A percentile compares a stretch with the other conserved stretches of the same genome.
Evolutionary conservation across 306 rosid genomes (phyloP).

Genomic region (Quercus berberidifolia): DNA sequence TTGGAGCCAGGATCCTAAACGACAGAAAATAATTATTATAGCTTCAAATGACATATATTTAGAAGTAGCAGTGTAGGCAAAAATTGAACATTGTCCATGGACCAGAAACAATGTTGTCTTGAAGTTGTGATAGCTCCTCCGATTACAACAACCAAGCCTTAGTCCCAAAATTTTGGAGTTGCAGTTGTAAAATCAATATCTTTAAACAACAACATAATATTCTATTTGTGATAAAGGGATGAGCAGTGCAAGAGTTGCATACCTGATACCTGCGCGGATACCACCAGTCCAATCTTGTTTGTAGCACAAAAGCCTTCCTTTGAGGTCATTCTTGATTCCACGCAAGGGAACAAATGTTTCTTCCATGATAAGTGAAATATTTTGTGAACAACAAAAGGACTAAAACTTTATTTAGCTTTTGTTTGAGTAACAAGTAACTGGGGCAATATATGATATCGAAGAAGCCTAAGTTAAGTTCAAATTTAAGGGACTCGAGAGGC

Average conservation of each 20-base stretch:
- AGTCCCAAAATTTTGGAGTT: neutral
- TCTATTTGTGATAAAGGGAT: neutral
- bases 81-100: neutral
- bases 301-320: conserved; percentile 80
- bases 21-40: conserved; percentile 14
- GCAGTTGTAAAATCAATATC: conserved; percentile 14
- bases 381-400: conserved; percentile 32
- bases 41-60: neutral
- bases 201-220: neutral
- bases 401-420: conserved; percentile 18
- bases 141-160: neutral
- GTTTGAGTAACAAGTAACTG: conserved; percentile 17
- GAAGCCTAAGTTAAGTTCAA: conserved; percentile 24
- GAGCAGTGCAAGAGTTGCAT: conserved; percentile 21
- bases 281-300: conserved; percentile 95
- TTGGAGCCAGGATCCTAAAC: conserved; percentile 92
- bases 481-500: conserved; percentile 52
- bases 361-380: conserved; percentile 51
- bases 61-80: neutral
- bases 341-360: conserved; percentile 96
- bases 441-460: conserved; percentile 22
- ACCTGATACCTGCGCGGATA: conserved; percentile 73
- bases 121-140: neutral
- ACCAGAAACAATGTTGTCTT: neutral
- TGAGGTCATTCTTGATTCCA: conserved; percentile 85